A percentile compares a stretch with the other conserved stretches of the same genome.
These are phyloP conservation scores for Musa balbisiana DNA, from an alignment of 202 grass and related monocot species.

Conservation along the genomic window DNA sequence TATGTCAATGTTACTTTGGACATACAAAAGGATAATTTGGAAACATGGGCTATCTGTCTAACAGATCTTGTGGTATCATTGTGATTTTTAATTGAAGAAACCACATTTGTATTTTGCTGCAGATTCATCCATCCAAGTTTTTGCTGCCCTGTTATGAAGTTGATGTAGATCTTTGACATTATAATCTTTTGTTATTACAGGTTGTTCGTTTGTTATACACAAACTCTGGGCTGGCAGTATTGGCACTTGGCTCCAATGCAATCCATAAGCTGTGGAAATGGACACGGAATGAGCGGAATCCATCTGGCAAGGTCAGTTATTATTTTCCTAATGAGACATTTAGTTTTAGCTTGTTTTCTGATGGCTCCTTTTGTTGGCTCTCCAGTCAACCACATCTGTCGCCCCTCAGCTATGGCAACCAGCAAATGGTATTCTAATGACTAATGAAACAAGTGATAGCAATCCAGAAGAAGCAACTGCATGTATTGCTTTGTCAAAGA, in stretches of 20 bases:
- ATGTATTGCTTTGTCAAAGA: conserved; percentile 94
- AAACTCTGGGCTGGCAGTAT: conserved; percentile 69
- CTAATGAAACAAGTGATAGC: conserved; percentile 69
- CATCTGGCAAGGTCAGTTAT: conserved; percentile 67
- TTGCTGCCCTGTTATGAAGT: conserved; percentile 11
- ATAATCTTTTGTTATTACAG: conserved; percentile 30
- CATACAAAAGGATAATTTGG: too few relatives aligned
- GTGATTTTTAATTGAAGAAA: too few relatives aligned
- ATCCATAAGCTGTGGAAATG: conserved; percentile 98
- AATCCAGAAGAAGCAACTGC: conserved; percentile 95
- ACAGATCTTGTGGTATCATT: too few relatives aligned
- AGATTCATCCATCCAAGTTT: background rate
- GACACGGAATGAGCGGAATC: conserved; percentile 77
- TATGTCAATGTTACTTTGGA: too few relatives aligned
- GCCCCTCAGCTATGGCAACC: conserved; percentile 86
- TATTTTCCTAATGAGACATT: background rate
- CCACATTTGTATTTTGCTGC: background rate
- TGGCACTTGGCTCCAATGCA: conserved; percentile 83
- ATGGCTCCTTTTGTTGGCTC: conserved; percentile 13
- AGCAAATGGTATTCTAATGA: conserved; percentile 82
- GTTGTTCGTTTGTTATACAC: conserved; percentile 87
- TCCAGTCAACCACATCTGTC: conserved; percentile 80
- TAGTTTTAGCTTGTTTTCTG: conserved; percentile 36
- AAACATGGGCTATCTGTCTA: too few relatives aligned
- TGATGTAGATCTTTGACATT: too few relatives aligned